phyloP scores from a whole-genome alignment of 306 rosid species.

The Prunus kanzakura region DNA sequence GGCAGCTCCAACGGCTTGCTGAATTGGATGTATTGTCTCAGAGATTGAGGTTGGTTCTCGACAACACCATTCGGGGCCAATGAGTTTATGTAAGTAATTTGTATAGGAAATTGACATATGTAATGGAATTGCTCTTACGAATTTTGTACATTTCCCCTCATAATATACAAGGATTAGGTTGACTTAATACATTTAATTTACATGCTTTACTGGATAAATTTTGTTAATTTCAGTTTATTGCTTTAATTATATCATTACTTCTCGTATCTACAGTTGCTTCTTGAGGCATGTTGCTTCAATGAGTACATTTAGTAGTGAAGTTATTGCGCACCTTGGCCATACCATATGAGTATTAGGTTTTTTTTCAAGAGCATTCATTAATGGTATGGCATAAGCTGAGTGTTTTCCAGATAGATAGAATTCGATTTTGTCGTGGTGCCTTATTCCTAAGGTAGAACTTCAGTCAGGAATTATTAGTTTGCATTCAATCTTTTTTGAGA shows the following conservation, averaged over 20 bases:
- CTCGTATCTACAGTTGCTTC: neutral
- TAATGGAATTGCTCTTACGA: neutral
- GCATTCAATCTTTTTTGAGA: no score
- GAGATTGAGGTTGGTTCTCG: conserved; percentile 32
- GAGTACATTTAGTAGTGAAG: no score
- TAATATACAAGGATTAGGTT: neutral
- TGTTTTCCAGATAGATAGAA: no score
- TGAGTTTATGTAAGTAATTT: neutral
- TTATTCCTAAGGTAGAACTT: no score
- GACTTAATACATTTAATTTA: neutral
- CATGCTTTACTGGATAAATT: neutral
- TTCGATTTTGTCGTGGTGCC: no score
- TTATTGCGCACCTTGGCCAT: no score
- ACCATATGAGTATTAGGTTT: no score
- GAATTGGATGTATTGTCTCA: conserved; percentile 27
- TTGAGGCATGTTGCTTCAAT: neutral
- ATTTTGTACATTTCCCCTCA: neutral
- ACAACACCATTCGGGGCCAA: conserved; percentile 16
- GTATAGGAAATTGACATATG: neutral
- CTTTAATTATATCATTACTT: neutral
- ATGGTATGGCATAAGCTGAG: no score
- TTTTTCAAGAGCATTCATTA: no score
- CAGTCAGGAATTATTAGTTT: no score
- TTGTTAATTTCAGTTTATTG: neutral
- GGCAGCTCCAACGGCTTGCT: conserved; percentile 25